phyloP scores from a whole-genome alignment of 23 red algal genomes.

The Gracilaria domingensis region DNA sequence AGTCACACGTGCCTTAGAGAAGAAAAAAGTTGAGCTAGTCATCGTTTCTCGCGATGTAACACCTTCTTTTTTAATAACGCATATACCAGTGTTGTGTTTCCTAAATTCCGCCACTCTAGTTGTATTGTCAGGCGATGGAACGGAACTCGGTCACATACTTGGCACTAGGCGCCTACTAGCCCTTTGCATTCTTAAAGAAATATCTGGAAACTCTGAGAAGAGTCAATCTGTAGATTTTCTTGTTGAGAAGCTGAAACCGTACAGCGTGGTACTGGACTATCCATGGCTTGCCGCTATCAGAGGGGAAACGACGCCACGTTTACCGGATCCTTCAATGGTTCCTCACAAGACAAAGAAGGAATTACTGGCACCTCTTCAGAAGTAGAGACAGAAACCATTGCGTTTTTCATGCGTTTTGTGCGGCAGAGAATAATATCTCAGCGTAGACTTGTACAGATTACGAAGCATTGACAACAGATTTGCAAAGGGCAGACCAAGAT shows the following conservation, averaged over 20 bases:
- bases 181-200: constrained; percentile 20
- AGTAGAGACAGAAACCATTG: background rate
- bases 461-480: too few relatives aligned
- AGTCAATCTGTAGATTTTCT: constrained; percentile 6
- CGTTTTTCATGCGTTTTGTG: background rate
- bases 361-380: background rate
- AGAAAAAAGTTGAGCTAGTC: constrained; percentile 28
- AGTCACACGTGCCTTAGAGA: constrained; percentile 63
- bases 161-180: constrained; percentile 37
- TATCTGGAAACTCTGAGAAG: background rate
- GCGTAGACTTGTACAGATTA: background rate
- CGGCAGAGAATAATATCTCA: background rate
- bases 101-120: constrained; percentile 39
- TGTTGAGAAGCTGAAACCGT: constrained; percentile 18
- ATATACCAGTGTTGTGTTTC: constrained; percentile 62
- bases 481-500: too few relatives aligned
- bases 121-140: constrained; percentile 57
- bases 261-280: constrained; percentile 24
- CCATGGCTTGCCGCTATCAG: constrained; percentile 58
- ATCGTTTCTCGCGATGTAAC: constrained; percentile 61
- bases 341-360: constrained; percentile 65
- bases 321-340: constrained; percentile 47
- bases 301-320: constrained; percentile 10
- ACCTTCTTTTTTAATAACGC: constrained; percentile 46
- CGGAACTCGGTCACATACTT: constrained; percentile 47